phyloP scores from a whole-genome alignment of 2,329 filamentous ascomycete species.

The Aspergillus sp. region DNA sequence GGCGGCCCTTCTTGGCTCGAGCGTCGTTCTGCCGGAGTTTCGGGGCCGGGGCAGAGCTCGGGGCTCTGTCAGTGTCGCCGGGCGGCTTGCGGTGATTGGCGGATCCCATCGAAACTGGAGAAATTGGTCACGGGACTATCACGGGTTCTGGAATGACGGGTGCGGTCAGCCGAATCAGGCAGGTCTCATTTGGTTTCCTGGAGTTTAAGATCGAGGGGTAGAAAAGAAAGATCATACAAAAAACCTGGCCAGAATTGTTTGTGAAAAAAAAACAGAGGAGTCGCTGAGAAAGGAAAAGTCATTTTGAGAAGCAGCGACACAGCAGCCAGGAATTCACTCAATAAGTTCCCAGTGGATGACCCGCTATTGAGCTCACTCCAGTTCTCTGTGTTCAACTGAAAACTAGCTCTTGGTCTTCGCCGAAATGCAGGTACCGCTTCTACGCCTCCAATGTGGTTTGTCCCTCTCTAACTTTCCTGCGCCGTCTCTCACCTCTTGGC shows the following conservation, averaged over 20 bases:
- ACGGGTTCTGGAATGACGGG: conserved; percentile 12
- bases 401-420: conserved; percentile 2
- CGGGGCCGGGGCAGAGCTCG: not conserved
- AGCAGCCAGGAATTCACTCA: conserved; percentile 1
- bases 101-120: conserved; percentile 12
- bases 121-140: not conserved
- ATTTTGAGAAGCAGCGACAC: not conserved
- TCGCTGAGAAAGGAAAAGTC: not conserved
- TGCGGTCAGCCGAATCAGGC: conserved; percentile 20
- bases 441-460: conserved; percentile 68
- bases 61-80: conserved; percentile 12
- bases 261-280: not conserved
- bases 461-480: conserved; percentile 12
- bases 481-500: not conserved
- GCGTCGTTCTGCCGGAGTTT: not conserved
- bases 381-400: not conserved
- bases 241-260: not conserved
- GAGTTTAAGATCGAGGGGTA: conserved; percentile 13
- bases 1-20: conserved; percentile 9
- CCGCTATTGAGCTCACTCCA: not conserved
- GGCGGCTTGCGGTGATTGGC: conserved; percentile 18
- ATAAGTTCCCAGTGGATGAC: conserved; percentile 1
- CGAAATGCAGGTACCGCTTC: conserved; percentile 73
- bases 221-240: not conserved
- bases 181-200: not conserved